These are phyloP conservation scores for Lepiota venenata DNA, from an alignment of 768 basidiomycete species.

Conservation along the genomic window DNA sequence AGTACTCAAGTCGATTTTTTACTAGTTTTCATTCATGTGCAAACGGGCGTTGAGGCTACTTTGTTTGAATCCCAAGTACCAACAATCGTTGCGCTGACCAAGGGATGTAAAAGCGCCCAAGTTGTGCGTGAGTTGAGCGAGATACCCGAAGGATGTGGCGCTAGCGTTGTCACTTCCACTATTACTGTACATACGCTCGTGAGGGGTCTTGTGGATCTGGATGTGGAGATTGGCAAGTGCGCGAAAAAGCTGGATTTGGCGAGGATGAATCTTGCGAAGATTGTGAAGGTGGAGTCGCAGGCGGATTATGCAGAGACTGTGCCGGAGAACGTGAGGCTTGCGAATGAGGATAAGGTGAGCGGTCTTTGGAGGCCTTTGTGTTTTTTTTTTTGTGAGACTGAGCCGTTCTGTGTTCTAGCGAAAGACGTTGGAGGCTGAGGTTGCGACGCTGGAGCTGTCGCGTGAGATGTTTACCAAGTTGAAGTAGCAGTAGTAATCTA, in stretches of 20 bases:
- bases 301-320: conserved; percentile 79
- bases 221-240: conserved; percentile 83
- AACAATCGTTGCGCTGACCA: conserved; percentile 80
- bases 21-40: conserved; percentile 75
- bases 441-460: conserved; percentile 13
- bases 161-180: conserved; percentile 71
- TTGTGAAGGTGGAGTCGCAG: conserved; percentile 67
- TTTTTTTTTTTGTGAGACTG: too few relatives aligned
- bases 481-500: conserved; percentile 9
- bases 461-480: conserved; percentile 14
- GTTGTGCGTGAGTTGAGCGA: conserved; percentile 62
- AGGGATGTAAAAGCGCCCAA: conserved; percentile 77
- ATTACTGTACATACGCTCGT: conserved; percentile 83
- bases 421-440: conserved; percentile 11
- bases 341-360: conserved; percentile 82
- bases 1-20: too few relatives aligned
- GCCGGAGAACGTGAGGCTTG: conserved; percentile 67
- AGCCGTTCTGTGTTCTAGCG: background rate
- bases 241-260: conserved; percentile 86
- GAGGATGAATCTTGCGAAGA: conserved; percentile 68
- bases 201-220: conserved; percentile 88
- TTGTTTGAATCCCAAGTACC: conserved; percentile 71
- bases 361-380: too few relatives aligned
- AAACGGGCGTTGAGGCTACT: conserved; percentile 55
- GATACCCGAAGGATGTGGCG: conserved; percentile 89